These are phyloP conservation scores for Boletus pseudopeckii DNA, from an alignment of 768 basidiomycete species.

Conservation along the genomic window DNA sequence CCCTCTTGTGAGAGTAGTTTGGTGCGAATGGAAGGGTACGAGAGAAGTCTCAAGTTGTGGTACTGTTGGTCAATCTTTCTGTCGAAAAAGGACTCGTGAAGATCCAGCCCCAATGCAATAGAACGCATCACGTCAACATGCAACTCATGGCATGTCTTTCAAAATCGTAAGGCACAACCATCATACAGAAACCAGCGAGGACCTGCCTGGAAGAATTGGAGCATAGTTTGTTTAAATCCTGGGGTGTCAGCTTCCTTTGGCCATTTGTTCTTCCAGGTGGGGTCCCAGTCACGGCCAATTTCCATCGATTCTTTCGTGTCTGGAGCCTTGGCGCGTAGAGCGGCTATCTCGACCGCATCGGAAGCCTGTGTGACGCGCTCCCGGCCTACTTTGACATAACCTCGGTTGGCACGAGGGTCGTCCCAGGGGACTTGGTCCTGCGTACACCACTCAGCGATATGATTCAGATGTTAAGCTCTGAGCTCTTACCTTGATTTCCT, in stretches of 20 bases:
- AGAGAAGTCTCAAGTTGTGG: constrained; percentile 78
- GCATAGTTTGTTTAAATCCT: constrained; percentile 67
- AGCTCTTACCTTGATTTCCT: constrained; percentile 51
- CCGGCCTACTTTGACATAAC: constrained; percentile 76
- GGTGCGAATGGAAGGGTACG: constrained; percentile 74
- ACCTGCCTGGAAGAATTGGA: constrained; percentile 68
- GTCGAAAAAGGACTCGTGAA: constrained; percentile 76
- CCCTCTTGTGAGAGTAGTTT: constrained; percentile 56
- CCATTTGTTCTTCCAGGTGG: constrained; percentile 78
- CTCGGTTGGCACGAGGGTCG: constrained; percentile 81
- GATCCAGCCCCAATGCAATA: constrained; percentile 73
- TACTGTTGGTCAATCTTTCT: constrained; percentile 68
- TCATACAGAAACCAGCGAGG: not conserved
- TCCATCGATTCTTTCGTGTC: constrained; percentile 88
- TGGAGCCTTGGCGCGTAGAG: constrained; percentile 69
- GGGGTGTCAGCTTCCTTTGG: constrained; percentile 61
- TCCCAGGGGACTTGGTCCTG: constrained; percentile 74
- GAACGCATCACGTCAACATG: constrained; percentile 81
- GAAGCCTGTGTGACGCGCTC: constrained; percentile 78
- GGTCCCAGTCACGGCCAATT: constrained; percentile 83
- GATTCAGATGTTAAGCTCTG: not conserved
- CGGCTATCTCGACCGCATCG: constrained; percentile 68
- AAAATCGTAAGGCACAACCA: constrained; percentile 8
- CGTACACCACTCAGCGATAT: not conserved
- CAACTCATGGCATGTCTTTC: constrained; percentile 68